Evolutionary conservation across 75 land plant genomes (phyloP), one percentile per base, ranked within the genome.

Genomic region (Selaginella moellendorffii): DNA sequence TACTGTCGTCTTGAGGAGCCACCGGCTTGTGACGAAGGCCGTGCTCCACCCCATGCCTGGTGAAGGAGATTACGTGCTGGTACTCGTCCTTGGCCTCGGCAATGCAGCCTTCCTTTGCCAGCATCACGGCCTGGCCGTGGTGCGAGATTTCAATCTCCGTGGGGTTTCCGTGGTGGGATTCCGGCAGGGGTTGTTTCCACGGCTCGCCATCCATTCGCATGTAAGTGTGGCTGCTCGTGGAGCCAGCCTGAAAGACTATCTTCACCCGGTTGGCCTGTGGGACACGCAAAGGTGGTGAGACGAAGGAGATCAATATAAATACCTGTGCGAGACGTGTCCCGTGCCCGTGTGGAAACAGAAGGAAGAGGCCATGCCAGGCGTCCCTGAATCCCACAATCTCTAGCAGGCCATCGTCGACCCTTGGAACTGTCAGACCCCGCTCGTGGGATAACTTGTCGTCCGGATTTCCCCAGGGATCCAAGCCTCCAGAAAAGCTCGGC

Each of bases 271-370:
- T 84, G 27, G 96, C 81, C 97, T 92, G 65, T 24, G 36, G 25
- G 22, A 42, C 70, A n/a, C 17, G 2, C 59, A 2, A 46, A 46
- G 18, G 51, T 10, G 14, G 14, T 46, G 18, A 46, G n/a, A n/a
- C n/a, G 46, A 36, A 14, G 14, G 46, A 36, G 46, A 36, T 5
- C 5, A 14, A 36, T 5, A 36, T 5, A 36, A 14, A 27, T 25
- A 89, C 98, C 87, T 93, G 98, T 29, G 98, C 96, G 53, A 93
- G 83, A 24, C 98, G 96, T 54, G 96, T 90, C 1, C 96, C 98
- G 71, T 93, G 98, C 2, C 96, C 98, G 0, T 85, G 80, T 18
- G 96, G 90, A 60, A 80, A 65, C 52, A 89, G 75, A 58, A 93
- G 71, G 64, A 79, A 80, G 28, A 86, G 76, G 25, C 98, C 98